Base-by-base conservation (phyloP, 805 yeast species). In the Kluyveromyces lactis region DNA sequence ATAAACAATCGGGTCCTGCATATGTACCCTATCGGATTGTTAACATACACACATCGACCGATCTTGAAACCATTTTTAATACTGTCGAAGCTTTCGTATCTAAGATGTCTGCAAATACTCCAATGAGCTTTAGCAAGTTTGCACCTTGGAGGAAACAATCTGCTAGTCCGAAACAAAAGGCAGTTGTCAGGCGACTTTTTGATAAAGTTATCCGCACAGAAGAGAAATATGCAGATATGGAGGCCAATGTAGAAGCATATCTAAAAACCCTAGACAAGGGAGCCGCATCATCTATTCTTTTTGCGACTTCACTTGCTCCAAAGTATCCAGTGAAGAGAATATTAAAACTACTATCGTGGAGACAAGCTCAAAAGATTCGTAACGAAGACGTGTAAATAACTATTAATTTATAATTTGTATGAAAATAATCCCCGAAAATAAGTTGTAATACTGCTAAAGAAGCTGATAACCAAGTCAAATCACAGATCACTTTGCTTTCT, bases 61-160 rank as follows among this genome's bases (percentile, higher is more conserved):
- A 48, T 29, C 42, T 44, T 21, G 12, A 48, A 29, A n/a, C 39
- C 19, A 30, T 45, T 40, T 13, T 44, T 26, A 43, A 51, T 2
- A 59, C 57, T 13, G 51, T 52, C 2, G 54, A 59, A 12, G 48
- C 43, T 6, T 50, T 60, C 8, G 48, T 63, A 0, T 31, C 42
- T 10, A 39, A 47, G 23, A 15, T 48, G 6, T 31, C 51, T 10
- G 37, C 40, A 1, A 39, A 23, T 30, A 34, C 2, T 23, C 26
- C 36, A 10, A 39, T 34, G 18, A 48, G 48, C 19, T 44, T 46
- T 2, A 48, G 61, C 12, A 60, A 55, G 33, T 55, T 39, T 40
- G 56, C 66, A 9, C 43, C 41, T 15, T 65, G 69, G 69, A 55
- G 69, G 42, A 29, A 29, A 2, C 40, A 43, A 1, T 43, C 49